A percentile compares a stretch with the other conserved stretches of the same genome.
These are phyloP conservation scores for Geotrichum klebahnii DNA, from an alignment of 1,139 yeast species.

Conservation along the genomic window DNA sequence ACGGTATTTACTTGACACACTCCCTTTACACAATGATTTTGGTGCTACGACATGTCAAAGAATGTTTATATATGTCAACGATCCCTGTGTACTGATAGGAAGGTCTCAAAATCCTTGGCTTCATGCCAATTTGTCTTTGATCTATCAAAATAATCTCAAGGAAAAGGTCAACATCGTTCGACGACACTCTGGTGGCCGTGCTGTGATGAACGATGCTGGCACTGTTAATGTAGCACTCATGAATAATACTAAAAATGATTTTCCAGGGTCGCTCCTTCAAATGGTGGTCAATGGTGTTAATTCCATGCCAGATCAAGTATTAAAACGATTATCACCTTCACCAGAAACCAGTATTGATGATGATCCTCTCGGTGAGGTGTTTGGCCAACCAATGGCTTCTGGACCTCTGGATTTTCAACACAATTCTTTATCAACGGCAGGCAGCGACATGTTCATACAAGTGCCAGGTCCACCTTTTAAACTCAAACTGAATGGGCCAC, in stretches of 20 bases:
- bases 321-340: conserved; percentile 6
- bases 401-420: background rate
- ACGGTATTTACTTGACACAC: conserved; percentile 69
- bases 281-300: conserved; percentile 53
- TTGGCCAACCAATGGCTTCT: background rate
- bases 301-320: conserved; percentile 24
- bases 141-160: conserved; percentile 48
- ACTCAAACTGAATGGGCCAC: conserved; percentile 58
- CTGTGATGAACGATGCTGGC: conserved; percentile 93
- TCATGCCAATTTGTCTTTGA: conserved; percentile 65
- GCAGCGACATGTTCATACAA: conserved; percentile 14
- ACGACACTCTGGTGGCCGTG: conserved; percentile 88
- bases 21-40: no score
- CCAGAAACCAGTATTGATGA: background rate
- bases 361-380: background rate
- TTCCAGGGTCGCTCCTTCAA: no score
- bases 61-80: conserved; percentile 70
- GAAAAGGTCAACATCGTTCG: conserved; percentile 68
- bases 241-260: conserved; percentile 59
- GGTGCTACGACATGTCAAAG: no score
- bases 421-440: background rate
- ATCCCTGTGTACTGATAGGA: conserved; percentile 86
- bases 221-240: conserved; percentile 82
- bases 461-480: conserved; percentile 37
- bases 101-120: conserved; percentile 94